Evolutionary conservation across 2,329 filamentous ascomycete genomes (phyloP).

Genomic region (Cryphonectria carpinicola): DNA sequence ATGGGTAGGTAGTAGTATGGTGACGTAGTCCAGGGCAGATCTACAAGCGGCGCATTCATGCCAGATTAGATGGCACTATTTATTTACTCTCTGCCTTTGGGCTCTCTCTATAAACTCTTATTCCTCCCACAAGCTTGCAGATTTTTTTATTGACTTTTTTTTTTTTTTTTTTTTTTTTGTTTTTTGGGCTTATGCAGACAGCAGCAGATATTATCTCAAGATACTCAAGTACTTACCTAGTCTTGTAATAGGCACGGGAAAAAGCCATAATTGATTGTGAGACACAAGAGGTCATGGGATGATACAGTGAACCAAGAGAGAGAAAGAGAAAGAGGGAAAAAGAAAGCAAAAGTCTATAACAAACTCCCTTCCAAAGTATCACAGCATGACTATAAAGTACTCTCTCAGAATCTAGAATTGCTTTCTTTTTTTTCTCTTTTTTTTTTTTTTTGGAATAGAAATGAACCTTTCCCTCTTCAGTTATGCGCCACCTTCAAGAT

Average conservation of each 20-base stretch:
- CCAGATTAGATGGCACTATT: not conserved
- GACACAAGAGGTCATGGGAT: no score
- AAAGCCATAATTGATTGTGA: not conserved
- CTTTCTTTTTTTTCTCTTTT: not conserved
- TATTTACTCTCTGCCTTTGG: not conserved
- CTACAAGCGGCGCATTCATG: not conserved
- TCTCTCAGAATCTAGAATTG: not conserved
- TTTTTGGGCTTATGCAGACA: not conserved
- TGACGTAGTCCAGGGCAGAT: not conserved
- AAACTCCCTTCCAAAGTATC: not conserved
- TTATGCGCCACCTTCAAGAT: constrained; percentile 56
- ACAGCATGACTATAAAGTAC: not conserved
- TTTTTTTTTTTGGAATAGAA: no score
- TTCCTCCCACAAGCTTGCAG: not conserved
- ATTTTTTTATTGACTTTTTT: not conserved
- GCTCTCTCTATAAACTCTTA: not conserved
- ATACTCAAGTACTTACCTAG: no score
- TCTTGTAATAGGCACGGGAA: not conserved
- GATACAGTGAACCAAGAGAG: not conserved
- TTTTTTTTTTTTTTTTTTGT: not conserved
- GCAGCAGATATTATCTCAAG: not conserved
- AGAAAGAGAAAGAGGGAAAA: no score
- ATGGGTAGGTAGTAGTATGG: not conserved
- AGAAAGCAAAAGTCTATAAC: not conserved
- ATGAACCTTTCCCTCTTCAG: constrained; percentile 27